A percentile compares a stretch with the other conserved stretches of the same genome.
Conservation (phyloP, 345 rosid species). For the Citrus reticulata region DNA sequence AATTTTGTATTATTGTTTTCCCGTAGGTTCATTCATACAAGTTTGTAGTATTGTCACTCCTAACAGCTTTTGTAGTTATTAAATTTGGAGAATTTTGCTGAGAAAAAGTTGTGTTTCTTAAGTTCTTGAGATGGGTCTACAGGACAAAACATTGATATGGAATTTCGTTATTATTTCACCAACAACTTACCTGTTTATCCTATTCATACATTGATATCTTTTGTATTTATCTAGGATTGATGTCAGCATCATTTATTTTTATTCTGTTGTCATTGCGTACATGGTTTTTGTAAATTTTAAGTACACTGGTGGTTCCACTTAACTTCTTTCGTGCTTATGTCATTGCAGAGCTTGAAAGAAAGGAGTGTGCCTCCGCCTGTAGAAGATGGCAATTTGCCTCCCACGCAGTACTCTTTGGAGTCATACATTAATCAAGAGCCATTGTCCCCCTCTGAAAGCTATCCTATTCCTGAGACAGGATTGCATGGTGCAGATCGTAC, state of each 20-base stretch:
- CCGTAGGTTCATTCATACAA: background rate
- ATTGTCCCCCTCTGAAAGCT: slow-evolving; percentile 50
- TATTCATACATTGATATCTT: background rate
- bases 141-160: background rate
- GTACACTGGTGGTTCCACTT: background rate
- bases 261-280: background rate
- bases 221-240: background rate
- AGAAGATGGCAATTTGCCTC: slow-evolving; percentile 27
- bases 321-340: background rate
- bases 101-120: background rate
- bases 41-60: background rate
- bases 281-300: background rate
- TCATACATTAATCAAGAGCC: slow-evolving; percentile 49
- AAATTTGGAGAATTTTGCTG: background rate
- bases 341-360: slow-evolving; percentile 51
- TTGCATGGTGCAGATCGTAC: slow-evolving; percentile 22
- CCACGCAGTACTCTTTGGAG: slow-evolving; percentile 41
- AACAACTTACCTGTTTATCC: background rate
- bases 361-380: slow-evolving; percentile 24
- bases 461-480: slow-evolving; percentile 43
- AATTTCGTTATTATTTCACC: background rate
- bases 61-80: background rate
- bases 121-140: background rate
- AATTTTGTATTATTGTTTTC: background rate
- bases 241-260: background rate